phyloP scores from a whole-genome alignment of 2,329 filamentous ascomycete species.

The Arachnopeziza araneosa region DNA sequence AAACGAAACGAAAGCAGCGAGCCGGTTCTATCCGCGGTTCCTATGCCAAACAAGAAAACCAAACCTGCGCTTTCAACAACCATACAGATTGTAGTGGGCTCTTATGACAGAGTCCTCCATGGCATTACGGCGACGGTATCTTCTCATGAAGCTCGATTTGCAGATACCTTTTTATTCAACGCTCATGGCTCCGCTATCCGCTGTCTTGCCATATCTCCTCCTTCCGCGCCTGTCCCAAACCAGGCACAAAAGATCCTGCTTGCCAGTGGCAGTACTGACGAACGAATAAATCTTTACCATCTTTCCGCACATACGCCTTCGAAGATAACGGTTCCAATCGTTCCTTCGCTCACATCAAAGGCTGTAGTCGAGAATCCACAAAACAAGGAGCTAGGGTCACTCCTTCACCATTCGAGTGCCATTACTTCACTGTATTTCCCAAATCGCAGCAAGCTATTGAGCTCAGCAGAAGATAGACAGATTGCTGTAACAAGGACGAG shows the following conservation, averaged over 20 bases:
- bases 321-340: conserved; percentile 49
- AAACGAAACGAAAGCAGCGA: conserved; percentile 25
- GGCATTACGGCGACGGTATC: conserved; percentile 73
- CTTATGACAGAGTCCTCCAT: conserved; percentile 89
- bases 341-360: conserved; percentile 64
- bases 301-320: conserved; percentile 66
- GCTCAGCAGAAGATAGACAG: conserved; percentile 84
- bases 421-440: conserved; percentile 80
- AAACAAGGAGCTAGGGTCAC: conserved; percentile 81
- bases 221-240: conserved; percentile 54
- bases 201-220: conserved; percentile 78
- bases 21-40: conserved; percentile 5
- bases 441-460: conserved; percentile 78
- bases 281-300: conserved; percentile 91
- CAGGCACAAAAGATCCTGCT: conserved; percentile 80
- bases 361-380: conserved; percentile 77
- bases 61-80: conserved; percentile 32
- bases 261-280: conserved; percentile 87
- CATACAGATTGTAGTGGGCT: conserved; percentile 88
- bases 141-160: conserved; percentile 55
- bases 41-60: conserved; percentile 27
- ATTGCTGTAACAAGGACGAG: conserved; percentile 81
- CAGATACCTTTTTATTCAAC: conserved; percentile 93
- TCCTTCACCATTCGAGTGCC: conserved; percentile 80
- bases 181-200: conserved; percentile 87